phyloP scores from a whole-genome alignment of 805 yeast genomes.

The Monosporozyma solicola region DNA sequence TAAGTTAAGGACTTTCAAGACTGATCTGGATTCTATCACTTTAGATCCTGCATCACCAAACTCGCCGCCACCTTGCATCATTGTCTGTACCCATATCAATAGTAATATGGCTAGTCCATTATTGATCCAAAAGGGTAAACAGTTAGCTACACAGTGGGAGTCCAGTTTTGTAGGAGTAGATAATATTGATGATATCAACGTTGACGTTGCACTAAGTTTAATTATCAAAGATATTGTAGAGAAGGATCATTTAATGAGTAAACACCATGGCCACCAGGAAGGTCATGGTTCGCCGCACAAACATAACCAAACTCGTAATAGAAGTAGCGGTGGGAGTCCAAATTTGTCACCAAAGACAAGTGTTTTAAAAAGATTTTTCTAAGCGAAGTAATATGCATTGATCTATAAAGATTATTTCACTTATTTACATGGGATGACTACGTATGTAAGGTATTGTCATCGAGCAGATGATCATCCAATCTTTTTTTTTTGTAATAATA shows the following conservation, averaged over 20 bases:
- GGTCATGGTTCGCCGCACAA: neutral
- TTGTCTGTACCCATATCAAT: conserved; percentile 55
- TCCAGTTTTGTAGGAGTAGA: conserved; percentile 61
- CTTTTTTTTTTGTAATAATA: neutral
- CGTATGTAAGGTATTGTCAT: neutral
- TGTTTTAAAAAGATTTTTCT: neutral
- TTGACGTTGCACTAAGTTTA: conserved; percentile 49
- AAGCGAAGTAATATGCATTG: neutral
- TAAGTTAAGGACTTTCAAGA: conserved; percentile 25
- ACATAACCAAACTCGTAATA: neutral
- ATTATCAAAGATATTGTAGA: conserved; percentile 55
- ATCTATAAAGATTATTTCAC: neutral
- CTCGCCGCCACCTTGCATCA: conserved; percentile 55
- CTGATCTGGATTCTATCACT: conserved; percentile 27
- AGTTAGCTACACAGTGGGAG: conserved; percentile 52
- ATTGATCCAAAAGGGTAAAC: conserved; percentile 47
- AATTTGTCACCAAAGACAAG: neutral
- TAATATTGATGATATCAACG: conserved; percentile 38
- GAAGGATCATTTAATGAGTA: conserved; percentile 23
- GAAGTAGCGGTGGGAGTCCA: neutral
- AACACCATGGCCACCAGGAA: neutral
- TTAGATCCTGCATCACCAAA: conserved; percentile 32
- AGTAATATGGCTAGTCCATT: conserved; percentile 53
- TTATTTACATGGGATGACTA: neutral
- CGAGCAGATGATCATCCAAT: neutral